Evolutionary conservation across 2,329 filamentous ascomycete species (phyloP).

Genomic region (Calonectria henricotiae): DNA sequence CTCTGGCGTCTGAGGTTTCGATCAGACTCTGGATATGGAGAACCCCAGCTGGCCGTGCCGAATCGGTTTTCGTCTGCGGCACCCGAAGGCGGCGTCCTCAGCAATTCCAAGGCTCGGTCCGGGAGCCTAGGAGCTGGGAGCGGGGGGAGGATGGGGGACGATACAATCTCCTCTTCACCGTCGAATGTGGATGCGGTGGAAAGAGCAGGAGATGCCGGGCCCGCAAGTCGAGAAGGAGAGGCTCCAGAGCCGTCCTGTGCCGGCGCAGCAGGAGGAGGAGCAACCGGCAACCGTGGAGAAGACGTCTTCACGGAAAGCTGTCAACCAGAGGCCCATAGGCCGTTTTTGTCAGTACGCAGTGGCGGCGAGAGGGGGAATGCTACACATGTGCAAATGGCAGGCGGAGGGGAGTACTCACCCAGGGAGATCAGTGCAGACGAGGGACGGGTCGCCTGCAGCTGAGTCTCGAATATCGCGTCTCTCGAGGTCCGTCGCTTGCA

Average conservation of each 20-base stretch:
- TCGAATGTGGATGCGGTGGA: conserved; percentile 76
- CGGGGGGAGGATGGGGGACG: conserved; percentile 73
- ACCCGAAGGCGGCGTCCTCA: conserved; percentile 68
- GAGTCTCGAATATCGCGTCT: conserved; percentile 64
- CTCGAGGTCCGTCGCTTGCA: conserved; percentile 50
- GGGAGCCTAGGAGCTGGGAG: conserved; percentile 74
- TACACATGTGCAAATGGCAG: conserved; percentile 39
- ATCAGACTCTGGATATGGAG: conserved; percentile 84
- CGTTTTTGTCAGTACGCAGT: conserved; percentile 49
- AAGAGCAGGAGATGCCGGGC: conserved; percentile 72
- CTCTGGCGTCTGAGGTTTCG: conserved; percentile 67
- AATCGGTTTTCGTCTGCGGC: conserved; percentile 62
- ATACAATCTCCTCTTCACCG: conserved; percentile 69
- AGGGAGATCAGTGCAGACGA: conserved; percentile 77
- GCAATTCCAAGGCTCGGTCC: conserved; percentile 69
- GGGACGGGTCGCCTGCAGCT: conserved; percentile 72
- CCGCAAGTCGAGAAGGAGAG: conserved; percentile 57
- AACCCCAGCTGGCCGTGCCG: conserved; percentile 90
- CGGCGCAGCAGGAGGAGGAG: conserved; percentile 73
- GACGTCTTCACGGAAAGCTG: conserved; percentile 71
- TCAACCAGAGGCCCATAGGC: conserved; percentile 32
- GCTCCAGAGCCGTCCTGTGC: conserved; percentile 72
- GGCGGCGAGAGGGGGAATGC: conserved; percentile 46
- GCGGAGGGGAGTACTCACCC: conserved; percentile 59
- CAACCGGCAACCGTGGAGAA: conserved; percentile 66